Conservation (phyloP, 148 eudicot species). For the Vaccinium vitisidaea region DNA sequence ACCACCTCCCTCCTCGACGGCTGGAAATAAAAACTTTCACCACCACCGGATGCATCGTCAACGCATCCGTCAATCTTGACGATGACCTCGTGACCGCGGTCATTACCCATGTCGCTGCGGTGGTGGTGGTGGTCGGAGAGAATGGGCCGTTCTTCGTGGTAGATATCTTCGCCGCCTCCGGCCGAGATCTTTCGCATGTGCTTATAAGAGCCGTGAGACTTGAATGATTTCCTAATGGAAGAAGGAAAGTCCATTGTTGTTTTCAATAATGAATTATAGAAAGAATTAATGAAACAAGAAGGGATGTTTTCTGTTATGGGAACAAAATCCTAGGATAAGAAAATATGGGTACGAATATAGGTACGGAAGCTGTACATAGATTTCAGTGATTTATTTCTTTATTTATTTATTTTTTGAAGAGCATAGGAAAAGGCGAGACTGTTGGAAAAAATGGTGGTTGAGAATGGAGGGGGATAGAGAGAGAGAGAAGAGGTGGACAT, state of each 20-base stretch:
- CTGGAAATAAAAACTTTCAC: neutral
- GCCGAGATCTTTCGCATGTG: constrained; percentile 9
- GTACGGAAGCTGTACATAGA: neutral
- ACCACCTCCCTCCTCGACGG: constrained; percentile 16
- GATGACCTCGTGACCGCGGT: constrained; percentile 15
- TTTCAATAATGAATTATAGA: neutral
- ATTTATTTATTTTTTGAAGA: too few species aligned
- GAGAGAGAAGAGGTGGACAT: neutral
- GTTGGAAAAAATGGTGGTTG: neutral
- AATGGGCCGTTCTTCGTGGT: constrained; percentile 21
- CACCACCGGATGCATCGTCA: neutral
- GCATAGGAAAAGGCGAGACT: neutral
- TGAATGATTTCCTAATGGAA: constrained; percentile 12
- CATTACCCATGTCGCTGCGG: neutral
- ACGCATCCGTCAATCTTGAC: constrained; percentile 21
- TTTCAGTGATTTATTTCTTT: too few species aligned
- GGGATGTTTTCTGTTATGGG: neutral
- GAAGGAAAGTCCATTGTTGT: constrained; percentile 21
- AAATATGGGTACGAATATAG: neutral
- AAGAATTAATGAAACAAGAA: too few species aligned
- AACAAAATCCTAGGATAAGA: neutral
- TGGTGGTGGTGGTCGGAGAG: constrained; percentile 12
- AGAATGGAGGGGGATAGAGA: neutral
- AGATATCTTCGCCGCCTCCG: neutral
- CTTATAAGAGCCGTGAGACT: neutral